Conservation (phyloP, 805 yeast species). For the Tetrapisispora nanseiensis region DNA sequence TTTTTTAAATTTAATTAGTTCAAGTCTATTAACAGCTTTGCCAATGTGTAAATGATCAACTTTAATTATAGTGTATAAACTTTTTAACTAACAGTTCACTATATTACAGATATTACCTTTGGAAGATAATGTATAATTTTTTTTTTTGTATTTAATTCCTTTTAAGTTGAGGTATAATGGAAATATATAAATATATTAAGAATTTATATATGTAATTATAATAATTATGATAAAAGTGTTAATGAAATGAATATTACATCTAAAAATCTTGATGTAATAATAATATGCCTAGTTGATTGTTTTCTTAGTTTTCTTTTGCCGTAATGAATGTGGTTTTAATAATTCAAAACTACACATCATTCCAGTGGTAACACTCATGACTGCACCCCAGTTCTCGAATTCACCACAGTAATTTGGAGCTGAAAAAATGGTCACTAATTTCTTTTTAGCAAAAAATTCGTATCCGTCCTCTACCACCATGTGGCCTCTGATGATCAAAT, state of each 20-base stretch:
- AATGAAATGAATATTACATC: neutral
- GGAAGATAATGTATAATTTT: too few species aligned
- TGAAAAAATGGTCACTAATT: conserved; percentile 65
- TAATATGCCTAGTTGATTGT: neutral
- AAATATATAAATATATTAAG: too few species aligned
- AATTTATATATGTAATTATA: too few species aligned
- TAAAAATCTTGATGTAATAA: neutral
- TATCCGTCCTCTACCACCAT: conserved; percentile 89
- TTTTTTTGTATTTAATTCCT: too few species aligned
- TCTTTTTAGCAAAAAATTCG: conserved; percentile 66
- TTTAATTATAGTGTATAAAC: too few species aligned
- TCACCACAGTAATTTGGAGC: conserved; percentile 85
- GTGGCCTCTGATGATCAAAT: conserved; percentile 70
- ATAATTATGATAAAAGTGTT: neutral
- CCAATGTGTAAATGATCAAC: too few species aligned
- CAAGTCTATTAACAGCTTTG: too few species aligned
- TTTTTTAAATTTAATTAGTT: too few species aligned
- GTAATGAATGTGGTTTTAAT: conserved; percentile 39
- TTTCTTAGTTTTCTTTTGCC: conserved; percentile 2
- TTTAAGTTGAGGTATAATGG: too few species aligned
- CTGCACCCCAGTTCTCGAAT: conserved; percentile 72
- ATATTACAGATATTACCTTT: too few species aligned
- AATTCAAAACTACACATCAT: conserved; percentile 65
- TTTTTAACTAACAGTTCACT: too few species aligned
- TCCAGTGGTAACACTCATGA: conserved; percentile 60